A percentile compares a stretch with the other conserved stretches of the same genome.
These are phyloP conservation scores for Mortierella sp. DNA, from an alignment of 371 early-diverging fungal species.

Conservation along the genomic window DNA sequence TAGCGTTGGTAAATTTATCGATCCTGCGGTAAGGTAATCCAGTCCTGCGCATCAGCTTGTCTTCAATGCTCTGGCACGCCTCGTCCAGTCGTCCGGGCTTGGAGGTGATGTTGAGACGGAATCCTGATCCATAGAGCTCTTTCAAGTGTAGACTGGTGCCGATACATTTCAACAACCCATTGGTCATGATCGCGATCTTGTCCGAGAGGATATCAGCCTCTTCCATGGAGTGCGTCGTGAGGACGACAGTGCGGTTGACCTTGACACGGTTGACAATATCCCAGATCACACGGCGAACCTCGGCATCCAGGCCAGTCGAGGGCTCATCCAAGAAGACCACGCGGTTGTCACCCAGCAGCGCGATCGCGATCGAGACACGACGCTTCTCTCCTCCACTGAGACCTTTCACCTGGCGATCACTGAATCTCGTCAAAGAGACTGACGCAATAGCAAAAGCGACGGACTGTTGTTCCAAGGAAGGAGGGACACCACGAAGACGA, in stretches of 20 bases:
- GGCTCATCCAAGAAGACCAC: conserved; percentile 71
- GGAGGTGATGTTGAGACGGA: conserved; percentile 63
- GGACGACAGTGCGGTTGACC: conserved; percentile 69
- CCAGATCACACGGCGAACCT: conserved; percentile 79
- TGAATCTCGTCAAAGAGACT: conserved; percentile 66
- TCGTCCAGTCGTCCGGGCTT: conserved; percentile 38
- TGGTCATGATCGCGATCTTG: conserved; percentile 77
- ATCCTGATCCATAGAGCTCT: conserved; percentile 77
- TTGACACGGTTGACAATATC: conserved; percentile 71
- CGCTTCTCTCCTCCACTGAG: conserved; percentile 69
- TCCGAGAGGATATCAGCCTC: conserved; percentile 76
- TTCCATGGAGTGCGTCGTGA: conserved; percentile 80
- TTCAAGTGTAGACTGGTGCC: conserved; percentile 72
- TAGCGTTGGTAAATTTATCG: conserved; percentile 63
- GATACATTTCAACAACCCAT: conserved; percentile 73
- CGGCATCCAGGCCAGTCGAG: conserved; percentile 74
- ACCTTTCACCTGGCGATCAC: conserved; percentile 66
- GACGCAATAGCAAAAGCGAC: conserved; percentile 61
- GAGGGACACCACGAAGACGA: conserved; percentile 70
- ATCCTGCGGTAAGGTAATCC: conserved; percentile 22
- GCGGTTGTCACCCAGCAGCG: conserved; percentile 61
- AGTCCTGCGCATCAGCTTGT: conserved; percentile 6
- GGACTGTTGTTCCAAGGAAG: conserved; percentile 61
- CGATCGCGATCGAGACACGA: conserved; percentile 65
- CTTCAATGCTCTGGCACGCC: conserved; percentile 50